These are phyloP conservation scores for Ceratobasidium sp. DNA, from an alignment of 1,284 basidiomycete species.

Conservation along the genomic window DNA sequence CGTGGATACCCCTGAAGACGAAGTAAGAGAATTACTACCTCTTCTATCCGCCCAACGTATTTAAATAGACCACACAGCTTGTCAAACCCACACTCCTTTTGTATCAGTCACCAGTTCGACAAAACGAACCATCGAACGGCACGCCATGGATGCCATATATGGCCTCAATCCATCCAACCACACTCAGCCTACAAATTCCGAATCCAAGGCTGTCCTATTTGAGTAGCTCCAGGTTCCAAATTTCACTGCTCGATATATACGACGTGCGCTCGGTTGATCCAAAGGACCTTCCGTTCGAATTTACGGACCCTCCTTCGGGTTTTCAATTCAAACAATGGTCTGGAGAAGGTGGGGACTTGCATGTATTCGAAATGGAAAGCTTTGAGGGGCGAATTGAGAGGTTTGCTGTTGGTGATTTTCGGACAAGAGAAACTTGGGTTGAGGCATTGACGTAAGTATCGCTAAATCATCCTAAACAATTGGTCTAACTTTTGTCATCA, in stretches of 20 bases:
- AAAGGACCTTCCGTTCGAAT: slow-evolving; percentile 6
- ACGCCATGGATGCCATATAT: slow-evolving; percentile 26
- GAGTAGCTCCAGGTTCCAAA: slow-evolving; percentile 11
- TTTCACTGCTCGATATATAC: slow-evolving; percentile 7
- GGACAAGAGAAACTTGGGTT: slow-evolving; percentile 7
- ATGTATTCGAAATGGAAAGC: slow-evolving; percentile 19
- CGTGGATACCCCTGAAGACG: not conserved
- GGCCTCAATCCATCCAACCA: slow-evolving; percentile 17
- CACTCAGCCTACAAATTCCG: slow-evolving; percentile 14
- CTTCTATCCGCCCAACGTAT: not conserved
- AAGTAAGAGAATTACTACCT: not conserved
- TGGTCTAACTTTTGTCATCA: not conserved
- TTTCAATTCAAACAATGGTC: not conserved
- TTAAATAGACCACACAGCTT: not conserved
- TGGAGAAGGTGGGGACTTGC: not conserved
- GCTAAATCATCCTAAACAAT: not conserved
- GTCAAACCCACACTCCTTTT: not conserved
- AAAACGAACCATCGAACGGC: not conserved
- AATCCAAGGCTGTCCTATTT: slow-evolving; percentile 21
- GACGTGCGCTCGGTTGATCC: not conserved
- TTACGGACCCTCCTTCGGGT: not conserved
- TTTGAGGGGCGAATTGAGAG: slow-evolving; percentile 17
- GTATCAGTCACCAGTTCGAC: slow-evolving; percentile 29
- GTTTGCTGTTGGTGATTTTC: slow-evolving; percentile 1
- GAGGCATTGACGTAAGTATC: slow-evolving; percentile 5